phyloP scores from a whole-genome alignment of 2,329 filamentous ascomycete species.

The Colletotrichum sp. region DNA sequence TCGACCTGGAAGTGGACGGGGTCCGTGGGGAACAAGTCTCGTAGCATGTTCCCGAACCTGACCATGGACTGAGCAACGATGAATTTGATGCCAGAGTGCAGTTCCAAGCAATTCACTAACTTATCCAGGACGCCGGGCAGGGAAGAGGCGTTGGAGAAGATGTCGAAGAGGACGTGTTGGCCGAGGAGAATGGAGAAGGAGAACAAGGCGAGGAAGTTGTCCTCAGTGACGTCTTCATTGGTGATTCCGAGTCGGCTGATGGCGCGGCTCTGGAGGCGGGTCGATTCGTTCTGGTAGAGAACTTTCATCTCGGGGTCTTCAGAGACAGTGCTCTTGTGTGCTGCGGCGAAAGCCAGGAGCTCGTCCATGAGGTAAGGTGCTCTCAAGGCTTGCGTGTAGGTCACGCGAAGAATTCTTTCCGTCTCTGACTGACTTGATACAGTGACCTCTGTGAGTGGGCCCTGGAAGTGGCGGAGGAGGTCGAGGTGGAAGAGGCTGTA shows the following conservation, averaged over 20 bases:
- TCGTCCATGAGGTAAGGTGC: conserved; percentile 52
- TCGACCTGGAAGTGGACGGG: neutral
- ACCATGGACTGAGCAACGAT: conserved; percentile 26
- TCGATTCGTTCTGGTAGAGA: conserved; percentile 41
- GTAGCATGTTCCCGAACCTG: neutral
- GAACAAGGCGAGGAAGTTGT: conserved; percentile 44
- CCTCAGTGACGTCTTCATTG: conserved; percentile 28
- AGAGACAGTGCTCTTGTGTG: conserved; percentile 40
- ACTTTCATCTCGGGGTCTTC: conserved; percentile 18
- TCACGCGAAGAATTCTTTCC: neutral
- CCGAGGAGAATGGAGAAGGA: conserved; percentile 48
- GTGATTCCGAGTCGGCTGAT: conserved; percentile 39
- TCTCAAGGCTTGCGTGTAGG: neutral
- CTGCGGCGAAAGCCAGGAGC: conserved; percentile 48
- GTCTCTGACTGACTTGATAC: neutral
- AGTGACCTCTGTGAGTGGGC: neutral
- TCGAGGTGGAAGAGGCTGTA: neutral
- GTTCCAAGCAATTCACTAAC: conserved; percentile 41
- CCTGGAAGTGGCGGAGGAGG: neutral
- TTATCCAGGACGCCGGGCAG: conserved; percentile 29
- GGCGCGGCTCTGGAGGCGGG: conserved; percentile 48
- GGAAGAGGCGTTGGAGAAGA: neutral
- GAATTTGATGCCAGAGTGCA: conserved; percentile 47
- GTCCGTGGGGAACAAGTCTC: neutral
- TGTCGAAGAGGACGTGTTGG: conserved; percentile 54